Base-by-base conservation (phyloP, 106 monocot genomes). In the Dendrobium catenatum region DNA sequence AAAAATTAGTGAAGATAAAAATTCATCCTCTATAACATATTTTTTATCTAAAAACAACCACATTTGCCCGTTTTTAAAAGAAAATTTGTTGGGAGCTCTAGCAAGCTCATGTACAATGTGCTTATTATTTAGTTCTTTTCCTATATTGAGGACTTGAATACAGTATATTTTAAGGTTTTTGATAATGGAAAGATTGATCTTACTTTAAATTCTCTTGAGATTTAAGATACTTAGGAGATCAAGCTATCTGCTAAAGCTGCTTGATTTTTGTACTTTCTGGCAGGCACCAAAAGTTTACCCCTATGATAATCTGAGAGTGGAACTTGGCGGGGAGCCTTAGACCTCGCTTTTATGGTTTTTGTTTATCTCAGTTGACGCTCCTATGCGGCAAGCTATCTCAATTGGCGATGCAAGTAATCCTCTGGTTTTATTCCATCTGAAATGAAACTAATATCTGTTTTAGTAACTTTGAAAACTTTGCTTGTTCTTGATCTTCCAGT, bases 261-360 rank as follows among this genome's bases (percentile, higher is more conserved):
- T 74, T 44, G 19, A 19, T 44, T 42, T 74, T 20, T 74, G 16
- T 43, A 11, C 42, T 74, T 74, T 76, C 51, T 51, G 24, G 15
- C 76, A 96, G 95, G 83, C 95, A 40, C 91, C 89, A 79, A 93
- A 93, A 81, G 80, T 96, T 20, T 96, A 89, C 81, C 95, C 95
- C 8, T 95, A 90, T 76, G 91, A 93, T 83, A 85, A 96, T 79
- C 86, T 96, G 46, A 83, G 91, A 26, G 84, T 81, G 42, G 95
- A 93, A 80, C 91, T 96, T 55, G 95, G 93, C 80, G 95, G 73
- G 70, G 85, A 91, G 33, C 88, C 89, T 48, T 87, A 88, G 49
- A 74, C 20, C 22, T 72, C 16, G 40, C 37, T 15, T 3, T 16
- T 2, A 72, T 33, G 72, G 4, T 40, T 2, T 11, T 51, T 51